Percentiles rank a stretch among this genome's conserved stretches.
These are phyloP conservation scores for Globisporangium emineosum DNA, from an alignment of 352 stramenopile species.

Conservation along the genomic window DNA sequence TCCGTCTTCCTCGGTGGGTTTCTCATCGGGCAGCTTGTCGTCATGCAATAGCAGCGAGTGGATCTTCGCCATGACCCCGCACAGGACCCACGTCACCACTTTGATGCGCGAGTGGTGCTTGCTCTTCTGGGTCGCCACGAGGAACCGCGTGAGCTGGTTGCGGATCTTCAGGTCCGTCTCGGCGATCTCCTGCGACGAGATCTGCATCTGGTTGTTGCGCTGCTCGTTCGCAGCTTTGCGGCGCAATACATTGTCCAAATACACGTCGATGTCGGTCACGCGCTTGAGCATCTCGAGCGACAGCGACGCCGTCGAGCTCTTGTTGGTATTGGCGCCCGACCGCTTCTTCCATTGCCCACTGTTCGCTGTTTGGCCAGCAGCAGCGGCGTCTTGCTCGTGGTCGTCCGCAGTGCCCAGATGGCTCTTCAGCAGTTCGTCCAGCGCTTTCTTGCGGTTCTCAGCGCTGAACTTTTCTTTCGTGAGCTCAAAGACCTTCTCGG, in stretches of 20 bases:
- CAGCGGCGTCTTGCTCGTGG: slow-evolving; percentile 4
- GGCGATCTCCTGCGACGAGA: slow-evolving; percentile 69
- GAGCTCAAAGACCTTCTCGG: slow-evolving; percentile 75
- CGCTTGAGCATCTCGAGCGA: slow-evolving; percentile 80
- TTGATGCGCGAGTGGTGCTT: slow-evolving; percentile 80
- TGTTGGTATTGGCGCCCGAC: background rate
- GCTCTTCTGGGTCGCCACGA: slow-evolving; percentile 68
- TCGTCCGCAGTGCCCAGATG: slow-evolving; percentile 4
- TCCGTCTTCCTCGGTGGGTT: slow-evolving; percentile 15
- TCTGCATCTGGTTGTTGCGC: slow-evolving; percentile 31
- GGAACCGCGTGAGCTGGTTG: slow-evolving; percentile 75
- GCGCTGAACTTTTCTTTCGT: slow-evolving; percentile 85
- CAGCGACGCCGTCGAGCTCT: slow-evolving; percentile 39
- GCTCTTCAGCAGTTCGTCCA: slow-evolving; percentile 56
- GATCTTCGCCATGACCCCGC: slow-evolving; percentile 82
- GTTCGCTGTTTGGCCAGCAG: background rate
- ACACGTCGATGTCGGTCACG: slow-evolving; percentile 80
- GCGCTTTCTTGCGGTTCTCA: slow-evolving; percentile 71
- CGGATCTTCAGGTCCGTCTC: slow-evolving; percentile 75
- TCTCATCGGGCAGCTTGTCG: slow-evolving; percentile 53
- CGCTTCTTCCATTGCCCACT: slow-evolving; percentile 9
- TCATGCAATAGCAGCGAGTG: slow-evolving; percentile 67
- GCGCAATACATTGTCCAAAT: slow-evolving; percentile 77
- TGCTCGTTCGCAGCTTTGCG: slow-evolving; percentile 41
- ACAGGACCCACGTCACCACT: slow-evolving; percentile 85